Evolutionary conservation across 2,329 filamentous ascomycete species (phyloP), one percentile per base, ranked within the genome.

Genomic region (Exophiala viscosa): DNA sequence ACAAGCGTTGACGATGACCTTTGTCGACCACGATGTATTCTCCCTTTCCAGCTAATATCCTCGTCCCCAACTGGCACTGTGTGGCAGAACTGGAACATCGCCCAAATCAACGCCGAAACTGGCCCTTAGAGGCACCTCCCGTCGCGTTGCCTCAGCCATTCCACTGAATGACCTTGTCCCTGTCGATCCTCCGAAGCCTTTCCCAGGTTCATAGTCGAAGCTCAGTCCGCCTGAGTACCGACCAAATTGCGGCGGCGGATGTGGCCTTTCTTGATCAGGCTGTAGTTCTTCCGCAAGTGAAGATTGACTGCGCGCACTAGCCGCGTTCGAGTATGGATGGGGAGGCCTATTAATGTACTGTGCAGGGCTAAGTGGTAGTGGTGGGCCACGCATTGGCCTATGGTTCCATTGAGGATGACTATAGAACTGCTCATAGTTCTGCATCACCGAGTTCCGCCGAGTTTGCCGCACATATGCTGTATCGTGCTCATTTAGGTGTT

Each of bases 151-250:
- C 13, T 50, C 51, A 2, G 45, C 48, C 41, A 40, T 55, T 9
- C 48, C 50, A 46, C 54, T 57, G 8, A 46, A 20, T 28, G 46
- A 49, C 18, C 69, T 60, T 10, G 66, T 69, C 8, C 69, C 68
- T 34, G 66, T 67, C 59, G 67, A 69, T 49, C 68, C 69, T 50
- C 68, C 64, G 11, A 71, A 57, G 5, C 66, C 66, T 15, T 60
- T 61, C 17, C 62, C 66, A 10, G 40, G 46, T 42, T 69, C 67
- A 55, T 70, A 70, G 20, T 66, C 65, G 50, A 67, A 68, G 7
- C 60, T 60, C 34, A 68, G 58, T 8, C 70, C 69, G 42, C 70
- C 69, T 46, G 65, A 64, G 57, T 68, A 71, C 3, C 69, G 67
- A 45, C 65, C 69, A 49, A 58, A 57, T 7, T 54, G 41, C 5